Conservation (phyloP, 1,284 basidiomycete genomes). For the Agroathelia rolfsii region DNA sequence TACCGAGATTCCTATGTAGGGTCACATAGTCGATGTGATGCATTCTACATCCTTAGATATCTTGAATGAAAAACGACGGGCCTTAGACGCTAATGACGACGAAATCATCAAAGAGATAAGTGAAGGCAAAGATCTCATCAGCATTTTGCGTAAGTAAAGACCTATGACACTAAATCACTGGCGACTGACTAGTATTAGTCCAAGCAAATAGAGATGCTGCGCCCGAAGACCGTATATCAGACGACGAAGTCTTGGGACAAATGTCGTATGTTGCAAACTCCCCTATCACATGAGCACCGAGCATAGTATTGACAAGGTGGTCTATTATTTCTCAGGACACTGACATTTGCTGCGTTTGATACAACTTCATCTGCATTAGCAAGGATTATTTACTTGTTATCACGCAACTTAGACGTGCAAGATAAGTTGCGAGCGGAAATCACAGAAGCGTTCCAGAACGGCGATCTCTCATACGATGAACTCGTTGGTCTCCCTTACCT, state of each 20-base stretch:
- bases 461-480: constrained; percentile 25
- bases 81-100: constrained; percentile 25
- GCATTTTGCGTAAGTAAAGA: constrained; percentile 31
- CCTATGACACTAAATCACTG: not conserved
- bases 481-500: constrained; percentile 29
- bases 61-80: constrained; percentile 26
- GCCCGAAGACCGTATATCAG: constrained; percentile 25
- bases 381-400: constrained; percentile 25
- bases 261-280: constrained; percentile 27
- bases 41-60: constrained; percentile 31
- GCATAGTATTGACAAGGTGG: too few species aligned
- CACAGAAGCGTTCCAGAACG: constrained; percentile 12
- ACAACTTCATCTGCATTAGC: constrained; percentile 30
- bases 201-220: constrained; percentile 25
- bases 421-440: constrained; percentile 25
- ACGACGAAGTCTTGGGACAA: constrained; percentile 34
- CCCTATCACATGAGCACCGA: not conserved
- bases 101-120: constrained; percentile 22
- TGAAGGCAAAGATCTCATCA: constrained; percentile 37
- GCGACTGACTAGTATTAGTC: constrained; percentile 18
- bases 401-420: constrained; percentile 23
- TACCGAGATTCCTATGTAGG: constrained; percentile 34
- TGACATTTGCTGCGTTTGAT: constrained; percentile 38
- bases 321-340: constrained; percentile 18
- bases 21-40: constrained; percentile 38